Evolutionary conservation across 331 rosid genomes (phyloP).

Genomic region (Saraca asoca): DNA sequence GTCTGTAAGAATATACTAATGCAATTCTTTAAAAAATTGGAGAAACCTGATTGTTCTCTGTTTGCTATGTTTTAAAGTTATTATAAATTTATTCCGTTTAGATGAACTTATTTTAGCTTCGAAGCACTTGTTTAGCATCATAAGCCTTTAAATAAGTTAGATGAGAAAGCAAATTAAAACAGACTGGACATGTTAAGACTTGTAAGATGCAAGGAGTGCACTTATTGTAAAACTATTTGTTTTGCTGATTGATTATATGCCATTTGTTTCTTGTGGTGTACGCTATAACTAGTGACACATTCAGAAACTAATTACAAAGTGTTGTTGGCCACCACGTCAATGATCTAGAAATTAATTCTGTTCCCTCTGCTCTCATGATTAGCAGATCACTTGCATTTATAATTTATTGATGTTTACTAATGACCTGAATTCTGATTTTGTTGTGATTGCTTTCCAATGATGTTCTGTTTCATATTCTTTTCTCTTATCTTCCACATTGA

Average conservation of each 20-base stretch:
- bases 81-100: neutral
- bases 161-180: slow-evolving; percentile 14
- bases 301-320: neutral
- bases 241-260: slow-evolving; percentile 4
- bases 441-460: neutral
- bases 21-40: slow-evolving; percentile 20
- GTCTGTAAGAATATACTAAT: slow-evolving; percentile 48
- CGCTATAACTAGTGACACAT: neutral
- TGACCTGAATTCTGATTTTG: neutral
- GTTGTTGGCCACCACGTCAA: too few species aligned
- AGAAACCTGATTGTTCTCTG: slow-evolving; percentile 8
- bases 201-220: slow-evolving; percentile 13
- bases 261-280: neutral
- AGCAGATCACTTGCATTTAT: neutral
- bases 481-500: too few species aligned
- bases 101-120: slow-evolving; percentile 23
- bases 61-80: slow-evolving; percentile 10
- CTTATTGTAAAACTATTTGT: neutral
- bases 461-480: neutral
- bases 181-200: slow-evolving; percentile 7
- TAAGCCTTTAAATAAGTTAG: neutral
- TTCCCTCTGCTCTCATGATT: neutral
- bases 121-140: neutral
- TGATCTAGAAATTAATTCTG: neutral
- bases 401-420: neutral